Conservation (phyloP, 129 eudicot species). For the Centella asiatica region DNA sequence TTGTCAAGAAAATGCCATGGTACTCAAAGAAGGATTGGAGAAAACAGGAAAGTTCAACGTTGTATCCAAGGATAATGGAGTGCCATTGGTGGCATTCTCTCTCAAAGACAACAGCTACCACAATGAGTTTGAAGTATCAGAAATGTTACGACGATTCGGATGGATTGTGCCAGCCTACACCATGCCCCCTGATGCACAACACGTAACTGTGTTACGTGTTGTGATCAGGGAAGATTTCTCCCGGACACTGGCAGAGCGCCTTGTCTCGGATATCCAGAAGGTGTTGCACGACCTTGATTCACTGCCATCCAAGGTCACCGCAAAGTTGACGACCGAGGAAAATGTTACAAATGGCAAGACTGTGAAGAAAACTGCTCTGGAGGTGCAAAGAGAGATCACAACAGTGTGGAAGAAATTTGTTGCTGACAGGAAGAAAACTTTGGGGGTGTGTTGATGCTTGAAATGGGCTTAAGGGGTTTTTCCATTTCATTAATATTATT, state of each 20-base stretch:
- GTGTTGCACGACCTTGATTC: slow-evolving; percentile 64
- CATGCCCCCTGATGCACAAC: slow-evolving; percentile 71
- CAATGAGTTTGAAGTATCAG: slow-evolving; percentile 71
- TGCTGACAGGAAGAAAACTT: slow-evolving; percentile 60
- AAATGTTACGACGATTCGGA: slow-evolving; percentile 67
- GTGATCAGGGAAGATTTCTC: slow-evolving; percentile 76
- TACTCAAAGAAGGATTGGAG: slow-evolving; percentile 50
- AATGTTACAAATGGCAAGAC: slow-evolving; percentile 3
- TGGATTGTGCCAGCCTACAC: slow-evolving; percentile 95
- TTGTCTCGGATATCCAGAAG: slow-evolving; percentile 46
- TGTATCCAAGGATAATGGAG: slow-evolving; percentile 61
- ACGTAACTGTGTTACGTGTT: slow-evolving; percentile 59
- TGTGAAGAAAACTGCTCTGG: slow-evolving; percentile 26
- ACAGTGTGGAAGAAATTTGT: slow-evolving; percentile 70
- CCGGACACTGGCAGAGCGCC: slow-evolving; percentile 65
- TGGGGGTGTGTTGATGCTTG: no score
- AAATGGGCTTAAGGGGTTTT: no score
- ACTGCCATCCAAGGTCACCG: slow-evolving; percentile 36
- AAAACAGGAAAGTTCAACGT: slow-evolving; percentile 52
- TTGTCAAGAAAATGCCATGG: slow-evolving; percentile 58
- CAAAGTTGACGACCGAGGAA: slow-evolving; percentile 28
- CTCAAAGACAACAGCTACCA: slow-evolving; percentile 59
- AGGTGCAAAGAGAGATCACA: slow-evolving; percentile 55
- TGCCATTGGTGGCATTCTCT: slow-evolving; percentile 71
- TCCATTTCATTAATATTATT: no score